Percentiles rank a stretch among this genome's conserved stretches.
phyloP scores from a whole-genome alignment of 2,329 filamentous ascomycete species.

The Fusarium sarcochroum region DNA sequence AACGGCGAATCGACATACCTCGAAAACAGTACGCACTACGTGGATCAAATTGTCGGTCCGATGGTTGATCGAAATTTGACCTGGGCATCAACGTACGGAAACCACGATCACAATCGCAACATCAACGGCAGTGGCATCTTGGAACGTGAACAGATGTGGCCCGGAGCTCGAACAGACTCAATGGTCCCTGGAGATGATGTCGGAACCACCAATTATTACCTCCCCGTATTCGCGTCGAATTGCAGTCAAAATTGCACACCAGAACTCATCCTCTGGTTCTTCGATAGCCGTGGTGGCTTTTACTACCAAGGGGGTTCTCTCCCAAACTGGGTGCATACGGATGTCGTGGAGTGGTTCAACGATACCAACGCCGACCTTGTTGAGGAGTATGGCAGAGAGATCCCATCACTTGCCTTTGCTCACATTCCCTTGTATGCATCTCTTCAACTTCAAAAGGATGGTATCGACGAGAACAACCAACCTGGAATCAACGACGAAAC shows the following conservation, averaged over 20 bases:
- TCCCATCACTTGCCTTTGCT: conserved; percentile 64
- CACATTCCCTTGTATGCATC: conserved; percentile 61
- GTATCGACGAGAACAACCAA: conserved; percentile 55
- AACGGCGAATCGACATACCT: conserved; percentile 72
- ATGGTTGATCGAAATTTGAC: conserved; percentile 66
- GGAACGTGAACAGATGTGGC: conserved; percentile 45
- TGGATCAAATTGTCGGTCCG: conserved; percentile 70
- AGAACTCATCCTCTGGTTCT: conserved; percentile 74
- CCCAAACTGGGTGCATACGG: conserved; percentile 61
- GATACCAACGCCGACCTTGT: conserved; percentile 53
- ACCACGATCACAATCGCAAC: conserved; percentile 74
- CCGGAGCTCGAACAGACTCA: conserved; percentile 39
- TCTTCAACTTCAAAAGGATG: conserved; percentile 43
- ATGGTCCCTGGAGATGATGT: conserved; percentile 41
- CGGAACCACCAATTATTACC: conserved; percentile 61
- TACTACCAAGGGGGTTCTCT: conserved; percentile 57
- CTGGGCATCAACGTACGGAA: conserved; percentile 78
- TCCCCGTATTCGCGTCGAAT: conserved; percentile 55
- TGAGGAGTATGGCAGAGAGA: conserved; percentile 46
- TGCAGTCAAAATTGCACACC: conserved; percentile 53
- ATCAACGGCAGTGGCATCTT: conserved; percentile 37
- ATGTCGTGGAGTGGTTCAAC: conserved; percentile 61
- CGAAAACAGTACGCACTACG: conserved; percentile 65
- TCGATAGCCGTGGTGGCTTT: conserved; percentile 73
- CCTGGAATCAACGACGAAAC: conserved; percentile 64